phyloP scores from a whole-genome alignment of 345 rosid species.

The Lepidium didymum region DNA sequence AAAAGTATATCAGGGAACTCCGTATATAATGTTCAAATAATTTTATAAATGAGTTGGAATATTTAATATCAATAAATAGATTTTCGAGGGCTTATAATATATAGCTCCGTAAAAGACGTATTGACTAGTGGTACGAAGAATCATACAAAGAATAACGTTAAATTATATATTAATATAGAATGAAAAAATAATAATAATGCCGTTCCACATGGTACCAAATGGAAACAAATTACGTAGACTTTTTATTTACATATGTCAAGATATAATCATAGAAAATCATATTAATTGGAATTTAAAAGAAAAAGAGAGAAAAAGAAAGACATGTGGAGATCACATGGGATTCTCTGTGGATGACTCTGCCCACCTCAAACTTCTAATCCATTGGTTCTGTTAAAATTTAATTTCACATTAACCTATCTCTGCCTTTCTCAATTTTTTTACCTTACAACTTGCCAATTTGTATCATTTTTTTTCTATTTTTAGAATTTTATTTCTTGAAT shows the following conservation, averaged over 20 bases:
- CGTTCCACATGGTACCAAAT: not conserved
- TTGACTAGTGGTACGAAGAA: not conserved
- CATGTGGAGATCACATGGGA: conserved; percentile 36
- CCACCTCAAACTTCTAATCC: conserved; percentile 29
- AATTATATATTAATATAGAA: not conserved
- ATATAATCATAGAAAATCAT: not conserved
- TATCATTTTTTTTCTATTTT: not conserved
- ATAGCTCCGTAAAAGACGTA: not conserved
- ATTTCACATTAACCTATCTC: conserved; percentile 15
- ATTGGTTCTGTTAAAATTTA: not conserved
- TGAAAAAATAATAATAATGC: not conserved
- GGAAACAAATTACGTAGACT: not conserved
- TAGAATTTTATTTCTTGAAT: not conserved
- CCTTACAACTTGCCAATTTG: not conserved
- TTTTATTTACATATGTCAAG: not conserved
- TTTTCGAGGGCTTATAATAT: not conserved
- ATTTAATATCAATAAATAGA: not conserved
- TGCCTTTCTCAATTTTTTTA: conserved; percentile 2
- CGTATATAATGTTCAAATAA: too few species aligned
- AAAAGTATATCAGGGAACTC: too few species aligned
- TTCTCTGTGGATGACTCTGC: conserved; percentile 23
- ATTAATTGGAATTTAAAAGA: not conserved
- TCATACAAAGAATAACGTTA: not conserved
- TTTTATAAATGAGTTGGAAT: too few species aligned
- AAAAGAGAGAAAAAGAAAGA: conserved; percentile 6